Evolutionary conservation across 768 basidiomycete genomes (phyloP), one percentile per base, ranked within the genome.

Genomic region (Podaxis pistillaris): DNA sequence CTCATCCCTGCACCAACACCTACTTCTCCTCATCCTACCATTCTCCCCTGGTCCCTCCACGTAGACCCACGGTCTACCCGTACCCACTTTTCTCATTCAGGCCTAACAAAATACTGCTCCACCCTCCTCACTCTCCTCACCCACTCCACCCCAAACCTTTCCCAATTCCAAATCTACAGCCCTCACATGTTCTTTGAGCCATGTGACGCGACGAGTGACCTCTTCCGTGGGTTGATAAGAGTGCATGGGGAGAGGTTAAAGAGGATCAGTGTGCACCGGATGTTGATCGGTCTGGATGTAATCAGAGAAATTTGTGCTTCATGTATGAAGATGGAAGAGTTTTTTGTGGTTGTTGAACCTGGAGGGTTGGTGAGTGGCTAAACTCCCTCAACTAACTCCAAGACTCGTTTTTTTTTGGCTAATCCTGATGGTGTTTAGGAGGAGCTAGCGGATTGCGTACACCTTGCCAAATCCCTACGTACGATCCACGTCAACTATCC

Each of bases 181-280:
- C 55, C 61, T 83, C 5, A 76, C 82, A 0, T 73, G 4, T 77
- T 76, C 41, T 72, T 76, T 52, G 75, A 81, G 55, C 71, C 74
- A 38, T 50, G 61, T 4, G 71, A 70, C 0, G 73, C 80, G 17
- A 75, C 77, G 6, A 78, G 83, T 26, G 70, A 71, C 4, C 83
- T 92, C 58, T 88, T 86, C 79, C 65, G 65, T 9, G 68, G 73
- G 3, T 71, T 93, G 2, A 76, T 89, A 11, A 44, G 70, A 2
- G 68, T 68, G 8, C 91, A 92, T 59, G 81, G 83, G 0, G 66
- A 69, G 15, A 78, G 80, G 15, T 77, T 94, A 4, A 75, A 69
- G 28, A 76, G 80, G 11, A 83, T 93, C 64, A 87, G 86, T 12
- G 79, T 91, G 1, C 84, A 91, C 67, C 79, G 88, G 28, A 85